These are phyloP conservation scores for Nannochloropsis gaditana DNA, from an alignment of 108 stramenopile genomes.

Conservation along the genomic window DNA sequence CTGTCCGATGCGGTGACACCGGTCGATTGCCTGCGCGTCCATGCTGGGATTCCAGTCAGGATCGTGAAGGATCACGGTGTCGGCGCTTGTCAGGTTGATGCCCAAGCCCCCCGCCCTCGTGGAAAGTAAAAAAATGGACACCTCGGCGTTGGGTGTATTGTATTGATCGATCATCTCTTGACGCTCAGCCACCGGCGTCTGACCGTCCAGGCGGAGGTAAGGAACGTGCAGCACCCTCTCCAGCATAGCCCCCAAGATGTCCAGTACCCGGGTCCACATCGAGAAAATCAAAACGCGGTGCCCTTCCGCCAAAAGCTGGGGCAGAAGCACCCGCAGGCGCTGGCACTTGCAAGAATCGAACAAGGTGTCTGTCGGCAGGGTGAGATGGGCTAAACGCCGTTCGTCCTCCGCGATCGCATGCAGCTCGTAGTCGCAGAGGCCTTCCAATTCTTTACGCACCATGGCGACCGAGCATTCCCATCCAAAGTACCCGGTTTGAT, in stretches of 20 bases:
- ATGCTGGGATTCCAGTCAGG: constrained; percentile 56
- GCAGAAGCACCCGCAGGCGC: constrained; percentile 40
- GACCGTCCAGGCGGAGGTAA: constrained; percentile 90
- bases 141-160: constrained; percentile 54
- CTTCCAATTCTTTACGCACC: constrained; percentile 68
- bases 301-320: constrained; percentile 36
- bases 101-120: constrained; percentile 65
- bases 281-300: constrained; percentile 54
- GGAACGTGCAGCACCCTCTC: constrained; percentile 45
- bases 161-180: constrained; percentile 82
- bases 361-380: constrained; percentile 34
- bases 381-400: constrained; percentile 34
- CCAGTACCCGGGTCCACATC: constrained; percentile 89
- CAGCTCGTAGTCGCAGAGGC: constrained; percentile 68
- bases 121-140: constrained; percentile 58
- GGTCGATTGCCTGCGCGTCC: constrained; percentile 52
- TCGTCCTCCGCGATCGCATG: constrained; percentile 30
- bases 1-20: constrained; percentile 39
- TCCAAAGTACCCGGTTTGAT: constrained; percentile 61
- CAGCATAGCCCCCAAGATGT: constrained; percentile 80
- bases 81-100: constrained; percentile 58
- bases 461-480: constrained; percentile 61
- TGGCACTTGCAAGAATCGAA: constrained; percentile 56
- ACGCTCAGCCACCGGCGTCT: constrained; percentile 77
- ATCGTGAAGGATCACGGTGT: constrained; percentile 56